Conservation (phyloP, 2,329 filamentous ascomycete genomes). For the Chaetomiaceae sp. region DNA sequence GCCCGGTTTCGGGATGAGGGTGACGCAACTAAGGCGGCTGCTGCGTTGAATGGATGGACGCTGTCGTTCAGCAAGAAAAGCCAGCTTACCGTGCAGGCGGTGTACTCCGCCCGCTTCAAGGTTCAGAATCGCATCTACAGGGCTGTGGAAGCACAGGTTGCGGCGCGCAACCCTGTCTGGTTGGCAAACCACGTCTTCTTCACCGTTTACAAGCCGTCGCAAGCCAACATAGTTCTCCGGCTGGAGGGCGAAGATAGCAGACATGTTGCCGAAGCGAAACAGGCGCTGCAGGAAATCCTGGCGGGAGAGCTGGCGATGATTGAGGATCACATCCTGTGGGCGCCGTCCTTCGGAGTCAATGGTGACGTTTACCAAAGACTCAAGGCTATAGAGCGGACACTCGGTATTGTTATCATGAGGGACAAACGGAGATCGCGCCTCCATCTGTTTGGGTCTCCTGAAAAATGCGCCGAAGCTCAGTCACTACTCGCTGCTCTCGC, state of each 20-base stretch:
- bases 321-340: constrained; percentile 31
- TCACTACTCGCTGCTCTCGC: constrained; percentile 12
- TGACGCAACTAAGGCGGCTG: too few relatives aligned
- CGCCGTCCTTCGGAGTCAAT: constrained; percentile 25
- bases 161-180: constrained; percentile 29
- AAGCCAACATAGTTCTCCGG: constrained; percentile 34
- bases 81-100: too few relatives aligned
- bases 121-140: too few relatives aligned
- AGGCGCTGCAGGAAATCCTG: constrained; percentile 31
- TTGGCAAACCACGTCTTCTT: constrained; percentile 27
- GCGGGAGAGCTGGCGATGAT: constrained; percentile 29
- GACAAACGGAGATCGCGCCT: constrained; percentile 30
- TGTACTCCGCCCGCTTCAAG: too few relatives aligned
- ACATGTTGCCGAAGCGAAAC: constrained; percentile 31
- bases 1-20: too few relatives aligned
- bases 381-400: constrained; percentile 22
- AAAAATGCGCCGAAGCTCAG: constrained; percentile 17
- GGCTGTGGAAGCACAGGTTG: constrained; percentile 29
- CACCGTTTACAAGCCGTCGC: constrained; percentile 13
- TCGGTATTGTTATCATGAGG: constrained; percentile 29
- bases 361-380: constrained; percentile 20
- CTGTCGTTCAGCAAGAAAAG: too few relatives aligned
- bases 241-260: constrained; percentile 34
- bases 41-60: too few relatives aligned
- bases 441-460: constrained; percentile 27